These are phyloP conservation scores for Neoboletus magnificus DNA, from an alignment of 768 basidiomycete species.

Conservation along the genomic window DNA sequence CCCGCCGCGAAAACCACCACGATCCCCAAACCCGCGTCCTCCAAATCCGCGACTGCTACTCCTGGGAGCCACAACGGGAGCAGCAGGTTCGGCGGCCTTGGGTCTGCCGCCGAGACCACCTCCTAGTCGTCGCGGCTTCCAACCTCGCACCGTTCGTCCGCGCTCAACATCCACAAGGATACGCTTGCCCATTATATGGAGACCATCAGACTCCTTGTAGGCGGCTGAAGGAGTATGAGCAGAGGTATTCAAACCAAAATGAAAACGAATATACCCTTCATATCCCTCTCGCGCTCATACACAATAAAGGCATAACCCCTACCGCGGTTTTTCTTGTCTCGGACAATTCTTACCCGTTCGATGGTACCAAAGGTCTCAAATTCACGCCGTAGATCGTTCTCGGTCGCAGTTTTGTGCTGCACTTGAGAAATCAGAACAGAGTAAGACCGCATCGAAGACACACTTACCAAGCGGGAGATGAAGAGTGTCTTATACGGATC, in stretches of 20 bases:
- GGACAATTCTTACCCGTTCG: slow-evolving; percentile 90
- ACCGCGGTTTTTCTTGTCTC: slow-evolving; percentile 83
- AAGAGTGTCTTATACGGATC: slow-evolving; percentile 99
- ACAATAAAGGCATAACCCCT: slow-evolving; percentile 96
- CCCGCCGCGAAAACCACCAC: slow-evolving; percentile 40
- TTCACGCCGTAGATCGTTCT: slow-evolving; percentile 88
- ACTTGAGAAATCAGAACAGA: slow-evolving; percentile 15
- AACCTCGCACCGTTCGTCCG: slow-evolving; percentile 95
- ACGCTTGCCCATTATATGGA: slow-evolving; percentile 93
- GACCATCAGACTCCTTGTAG: slow-evolving; percentile 97
- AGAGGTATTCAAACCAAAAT: slow-evolving; percentile 11
- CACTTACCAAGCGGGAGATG: slow-evolving; percentile 81
- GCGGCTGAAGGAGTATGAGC: slow-evolving; percentile 53
- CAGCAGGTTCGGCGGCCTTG: slow-evolving; percentile 58
- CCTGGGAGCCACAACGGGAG: slow-evolving; percentile 27
- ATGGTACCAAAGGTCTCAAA: slow-evolving; percentile 95
- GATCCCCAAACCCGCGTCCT: slow-evolving; percentile 39
- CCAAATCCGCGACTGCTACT: slow-evolving; percentile 41
- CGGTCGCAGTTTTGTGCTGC: slow-evolving; percentile 89
- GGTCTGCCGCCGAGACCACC: slow-evolving; percentile 99
- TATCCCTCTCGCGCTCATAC: slow-evolving; percentile 96
- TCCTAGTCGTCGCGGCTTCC: slow-evolving; percentile 95
- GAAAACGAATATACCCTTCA: slow-evolving; percentile 73
- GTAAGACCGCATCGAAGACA: neutral
- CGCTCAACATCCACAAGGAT: slow-evolving; percentile 98